Evolutionary conservation across 768 basidiomycete species (phyloP).

Genomic region (Tricholoma sp.): DNA sequence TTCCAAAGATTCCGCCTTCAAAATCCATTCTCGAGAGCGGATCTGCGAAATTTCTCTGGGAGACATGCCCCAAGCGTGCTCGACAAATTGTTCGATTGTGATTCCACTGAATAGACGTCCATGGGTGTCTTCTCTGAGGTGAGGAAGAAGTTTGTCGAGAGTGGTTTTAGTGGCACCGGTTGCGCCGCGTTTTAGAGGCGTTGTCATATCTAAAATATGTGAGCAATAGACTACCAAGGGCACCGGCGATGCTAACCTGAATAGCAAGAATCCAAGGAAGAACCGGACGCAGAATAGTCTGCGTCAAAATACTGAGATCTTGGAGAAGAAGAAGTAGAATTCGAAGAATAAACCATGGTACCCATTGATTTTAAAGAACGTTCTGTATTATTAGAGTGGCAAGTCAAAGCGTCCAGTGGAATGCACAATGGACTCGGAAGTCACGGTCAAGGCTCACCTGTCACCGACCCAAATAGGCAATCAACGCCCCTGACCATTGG

Average conservation of each 20-base stretch:
- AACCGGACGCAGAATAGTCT: too few relatives aligned
- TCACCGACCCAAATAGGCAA: too few relatives aligned
- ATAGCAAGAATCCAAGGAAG: neutral
- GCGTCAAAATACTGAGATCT: neutral
- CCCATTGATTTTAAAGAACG: too few relatives aligned
- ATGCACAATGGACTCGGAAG: neutral
- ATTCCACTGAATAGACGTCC: conserved; percentile 2
- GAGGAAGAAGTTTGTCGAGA: neutral
- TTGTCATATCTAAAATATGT: neutral
- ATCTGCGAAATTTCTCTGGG: neutral
- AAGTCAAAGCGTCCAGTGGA: neutral
- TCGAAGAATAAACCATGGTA: neutral
- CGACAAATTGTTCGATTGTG: conserved; percentile 8
- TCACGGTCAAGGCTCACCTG: too few relatives aligned
- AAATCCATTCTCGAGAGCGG: neutral
- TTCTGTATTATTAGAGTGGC: neutral
- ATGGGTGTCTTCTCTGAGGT: neutral
- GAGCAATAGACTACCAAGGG: too few relatives aligned
- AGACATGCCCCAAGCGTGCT: conserved; percentile 4
- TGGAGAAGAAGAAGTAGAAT: neutral
- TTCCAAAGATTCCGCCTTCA: neutral
- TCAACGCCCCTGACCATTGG: too few relatives aligned
- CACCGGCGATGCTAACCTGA: neutral
- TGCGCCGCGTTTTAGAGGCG: neutral
- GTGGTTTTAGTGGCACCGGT: neutral